Evolutionary conservation across 2,329 filamentous ascomycete genomes (phyloP).

Genomic region (Cylindrodendrum hubeiense): DNA sequence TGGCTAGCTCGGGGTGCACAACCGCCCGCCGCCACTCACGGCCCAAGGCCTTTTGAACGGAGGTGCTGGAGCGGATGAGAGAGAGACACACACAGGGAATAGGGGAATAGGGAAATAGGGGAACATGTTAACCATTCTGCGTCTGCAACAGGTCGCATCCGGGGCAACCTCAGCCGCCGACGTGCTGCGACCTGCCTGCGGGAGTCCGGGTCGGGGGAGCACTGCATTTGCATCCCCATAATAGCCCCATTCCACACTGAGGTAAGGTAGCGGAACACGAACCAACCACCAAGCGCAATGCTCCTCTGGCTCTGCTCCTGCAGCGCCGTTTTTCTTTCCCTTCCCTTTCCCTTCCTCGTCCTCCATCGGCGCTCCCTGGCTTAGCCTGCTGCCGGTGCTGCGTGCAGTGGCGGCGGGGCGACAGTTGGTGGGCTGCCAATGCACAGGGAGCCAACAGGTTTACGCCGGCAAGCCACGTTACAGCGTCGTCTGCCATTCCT

Average conservation of each 20-base stretch:
- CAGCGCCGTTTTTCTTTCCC: background rate
- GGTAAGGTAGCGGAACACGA: background rate
- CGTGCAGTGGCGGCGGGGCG: background rate
- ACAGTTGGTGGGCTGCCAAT: background rate
- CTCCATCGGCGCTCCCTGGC: background rate
- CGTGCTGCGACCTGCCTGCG: background rate
- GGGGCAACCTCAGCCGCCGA: background rate
- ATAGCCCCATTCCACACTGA: background rate
- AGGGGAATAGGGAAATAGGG: background rate
- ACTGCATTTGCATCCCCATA: background rate
- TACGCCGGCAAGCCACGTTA: conserved; percentile 1
- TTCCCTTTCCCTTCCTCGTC: background rate
- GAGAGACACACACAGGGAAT: background rate
- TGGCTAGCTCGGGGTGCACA: background rate
- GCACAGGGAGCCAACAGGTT: background rate
- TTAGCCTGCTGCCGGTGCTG: background rate
- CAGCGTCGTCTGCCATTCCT: background rate
- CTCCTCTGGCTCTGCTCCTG: background rate
- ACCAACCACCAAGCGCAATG: background rate
- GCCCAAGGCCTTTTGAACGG: background rate
- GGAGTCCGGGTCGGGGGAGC: background rate
- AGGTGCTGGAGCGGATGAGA: background rate
- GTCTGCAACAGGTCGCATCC: background rate
- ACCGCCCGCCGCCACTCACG: background rate
- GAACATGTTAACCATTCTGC: background rate